Base-by-base conservation (phyloP, 768 basidiomycete species). In the Suillus fuscotomentosus region DNA sequence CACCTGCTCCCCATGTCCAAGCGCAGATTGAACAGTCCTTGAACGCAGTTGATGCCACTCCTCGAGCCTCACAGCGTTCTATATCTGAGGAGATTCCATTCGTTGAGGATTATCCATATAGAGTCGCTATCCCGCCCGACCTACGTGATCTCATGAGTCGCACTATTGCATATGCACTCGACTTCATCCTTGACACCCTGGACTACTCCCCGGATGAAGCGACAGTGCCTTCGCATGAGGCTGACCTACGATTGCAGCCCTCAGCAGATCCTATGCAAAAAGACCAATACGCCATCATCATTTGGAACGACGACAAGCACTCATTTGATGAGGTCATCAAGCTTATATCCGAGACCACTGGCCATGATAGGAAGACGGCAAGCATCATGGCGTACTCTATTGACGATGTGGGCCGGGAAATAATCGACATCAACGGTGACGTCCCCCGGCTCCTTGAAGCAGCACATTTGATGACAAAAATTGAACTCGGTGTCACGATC, bases 291-390 rank as follows among this genome's bases (percentile, higher is more conserved):
- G 89, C 90, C 51, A 83, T 98, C 63, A 81, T 97, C 34, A 77
- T 99, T 5, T 98, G 95, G 95, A 95, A 96, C 78, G 96, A 97
- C 75, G 97, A 99, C 76, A 97, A 96, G 70, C 97, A 98, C 76
- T 95, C 94, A 0, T 91, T 90, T 70, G 88, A 90, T 60, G 95
- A 99, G 71, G 88, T 97, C 61, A 89, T 90, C 66, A 84, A 86
- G 65, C 83, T 94, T 48, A 77, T 93, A 7, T 81, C 82, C 63
- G 90, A 90, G 53, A 75, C 77, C 17, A 83, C 81, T 1, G 77
- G 74, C 20, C 82, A 84, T 24, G 76, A 86, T 10, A 76, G 78
- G 24, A 86, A 86, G 45, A 87, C 90, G 36, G 90, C 91, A 0
- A 70, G 77, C 0, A 82, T 79, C 1, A 75, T 88, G 45, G 86